Percentiles rank a stretch among this genome's conserved stretches.
These are phyloP conservation scores for Calonectria crousiana DNA, from an alignment of 2,329 filamentous ascomycete species.

Conservation along the genomic window DNA sequence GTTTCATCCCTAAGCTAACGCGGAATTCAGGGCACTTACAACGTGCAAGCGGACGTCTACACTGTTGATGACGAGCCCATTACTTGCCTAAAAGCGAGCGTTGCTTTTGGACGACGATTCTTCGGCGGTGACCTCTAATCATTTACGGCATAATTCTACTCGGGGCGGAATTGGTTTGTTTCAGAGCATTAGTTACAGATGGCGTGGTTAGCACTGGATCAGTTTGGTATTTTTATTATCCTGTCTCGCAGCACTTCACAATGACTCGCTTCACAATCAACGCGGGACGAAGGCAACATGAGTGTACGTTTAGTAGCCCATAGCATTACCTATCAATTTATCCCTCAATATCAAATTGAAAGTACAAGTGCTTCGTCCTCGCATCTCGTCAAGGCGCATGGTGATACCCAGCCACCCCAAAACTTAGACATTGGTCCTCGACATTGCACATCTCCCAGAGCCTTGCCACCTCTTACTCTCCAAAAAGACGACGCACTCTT, in stretches of 20 bases:
- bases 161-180: slow-evolving; percentile 22
- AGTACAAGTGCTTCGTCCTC: neutral
- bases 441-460: slow-evolving; percentile 7
- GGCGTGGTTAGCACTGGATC: slow-evolving; percentile 25
- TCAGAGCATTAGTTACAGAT: slow-evolving; percentile 31
- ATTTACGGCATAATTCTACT: slow-evolving; percentile 5
- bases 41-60: slow-evolving; percentile 87
- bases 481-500: slow-evolving; percentile 78
- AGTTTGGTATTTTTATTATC: slow-evolving; percentile 37
- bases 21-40: slow-evolving; percentile 81
- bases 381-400: neutral
- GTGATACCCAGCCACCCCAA: neutral
- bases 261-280: slow-evolving; percentile 42
- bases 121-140: slow-evolving; percentile 58
- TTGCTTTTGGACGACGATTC: slow-evolving; percentile 66
- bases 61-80: slow-evolving; percentile 79
- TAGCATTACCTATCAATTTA: slow-evolving; percentile 22
- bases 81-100: slow-evolving; percentile 85
- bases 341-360: slow-evolving; percentile 22
- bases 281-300: slow-evolving; percentile 33
- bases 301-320: slow-evolving; percentile 14
- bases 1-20: slow-evolving; percentile 34
- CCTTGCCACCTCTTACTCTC: slow-evolving; percentile 65
- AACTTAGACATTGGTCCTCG: neutral
- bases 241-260: slow-evolving; percentile 31